Evolutionary conservation across 176 grass and related monocot genomes (phyloP).

Genomic region (Alloteropsis semialata): DNA sequence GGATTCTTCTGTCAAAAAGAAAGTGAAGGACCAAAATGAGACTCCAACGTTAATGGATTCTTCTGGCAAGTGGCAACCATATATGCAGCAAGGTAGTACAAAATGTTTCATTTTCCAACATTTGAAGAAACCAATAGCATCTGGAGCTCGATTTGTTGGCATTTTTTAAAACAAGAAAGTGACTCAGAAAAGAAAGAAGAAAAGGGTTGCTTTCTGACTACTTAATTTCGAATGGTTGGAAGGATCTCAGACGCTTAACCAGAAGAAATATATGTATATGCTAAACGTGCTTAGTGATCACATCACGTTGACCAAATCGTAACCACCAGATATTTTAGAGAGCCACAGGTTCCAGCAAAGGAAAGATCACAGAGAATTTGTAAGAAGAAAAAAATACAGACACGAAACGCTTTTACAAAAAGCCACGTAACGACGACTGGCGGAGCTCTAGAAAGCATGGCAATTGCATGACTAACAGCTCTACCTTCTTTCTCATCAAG

Average conservation of each 20-base stretch:
- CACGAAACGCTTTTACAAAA: neutral
- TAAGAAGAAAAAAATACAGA: neutral
- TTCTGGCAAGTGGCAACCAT: neutral
- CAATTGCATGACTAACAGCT: neutral
- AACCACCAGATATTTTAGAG: conserved; percentile 35
- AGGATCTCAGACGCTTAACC: conserved; percentile 9
- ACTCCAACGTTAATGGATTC: neutral
- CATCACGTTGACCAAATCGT: conserved; percentile 34
- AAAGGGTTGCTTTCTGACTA: conserved; percentile 1
- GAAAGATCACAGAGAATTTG: neutral
- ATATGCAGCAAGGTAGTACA: neutral
- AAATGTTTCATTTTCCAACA: conserved; percentile 11
- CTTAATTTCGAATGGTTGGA: conserved; percentile 22
- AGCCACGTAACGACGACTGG: conserved; percentile 1
- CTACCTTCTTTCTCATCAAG: neutral
- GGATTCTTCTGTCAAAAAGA: conserved; percentile 28
- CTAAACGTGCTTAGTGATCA: conserved; percentile 13
- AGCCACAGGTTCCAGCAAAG: neutral
- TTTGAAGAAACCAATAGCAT: neutral
- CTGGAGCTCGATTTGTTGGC: neutral
- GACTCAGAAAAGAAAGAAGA: conserved; percentile 7
- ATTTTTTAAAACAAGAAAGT: conserved; percentile 15
- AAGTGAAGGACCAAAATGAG: conserved; percentile 24
- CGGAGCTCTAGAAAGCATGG: conserved; percentile 1
- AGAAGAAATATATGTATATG: conserved; percentile 2